Conservation (phyloP, 1,284 basidiomycete genomes). For the Papiliotrema flavescens region DNA sequence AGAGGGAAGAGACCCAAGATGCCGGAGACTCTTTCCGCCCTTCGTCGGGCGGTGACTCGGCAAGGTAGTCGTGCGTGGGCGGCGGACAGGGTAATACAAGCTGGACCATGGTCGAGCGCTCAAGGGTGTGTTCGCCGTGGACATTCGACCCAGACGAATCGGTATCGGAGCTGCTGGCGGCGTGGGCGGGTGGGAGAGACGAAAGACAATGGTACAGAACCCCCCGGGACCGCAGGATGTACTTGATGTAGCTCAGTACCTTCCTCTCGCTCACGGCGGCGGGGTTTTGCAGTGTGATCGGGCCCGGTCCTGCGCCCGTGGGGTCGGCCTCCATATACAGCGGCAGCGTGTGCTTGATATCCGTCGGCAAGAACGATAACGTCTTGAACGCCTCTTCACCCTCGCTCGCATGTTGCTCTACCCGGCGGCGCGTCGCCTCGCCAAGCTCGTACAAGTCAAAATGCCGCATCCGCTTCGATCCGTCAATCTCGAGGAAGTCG, state of each 20-base stretch:
- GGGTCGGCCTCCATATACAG: conserved; percentile 26
- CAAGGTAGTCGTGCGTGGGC: not conserved
- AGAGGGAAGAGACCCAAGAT: conserved; percentile 10
- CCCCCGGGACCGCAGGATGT: conserved; percentile 54
- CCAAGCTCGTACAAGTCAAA: conserved; percentile 49
- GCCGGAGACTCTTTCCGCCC: conserved; percentile 1
- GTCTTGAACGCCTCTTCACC: conserved; percentile 49
- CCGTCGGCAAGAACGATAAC: conserved; percentile 51
- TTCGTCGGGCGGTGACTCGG: not conserved
- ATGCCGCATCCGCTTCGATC: conserved; percentile 49
- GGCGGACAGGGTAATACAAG: conserved; percentile 28
- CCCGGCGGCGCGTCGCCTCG: conserved; percentile 19
- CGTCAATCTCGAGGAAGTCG: conserved; percentile 53
- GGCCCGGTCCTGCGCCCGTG: not conserved
- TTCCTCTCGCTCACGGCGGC: conserved; percentile 39
- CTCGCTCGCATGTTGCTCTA: conserved; percentile 16
- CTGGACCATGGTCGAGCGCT: conserved; percentile 20
- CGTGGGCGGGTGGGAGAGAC: not conserved
- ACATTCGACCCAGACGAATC: not conserved
- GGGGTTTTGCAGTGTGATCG: conserved; percentile 45
- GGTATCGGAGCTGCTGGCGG: no score
- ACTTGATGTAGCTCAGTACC: conserved; percentile 50
- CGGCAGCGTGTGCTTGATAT: conserved; percentile 53
- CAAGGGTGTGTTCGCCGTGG: not conserved
- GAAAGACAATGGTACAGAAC: conserved; percentile 53